Evolutionary conservation across 75 land plant genomes (phyloP).

Genomic region (Picea sitchensis): DNA sequence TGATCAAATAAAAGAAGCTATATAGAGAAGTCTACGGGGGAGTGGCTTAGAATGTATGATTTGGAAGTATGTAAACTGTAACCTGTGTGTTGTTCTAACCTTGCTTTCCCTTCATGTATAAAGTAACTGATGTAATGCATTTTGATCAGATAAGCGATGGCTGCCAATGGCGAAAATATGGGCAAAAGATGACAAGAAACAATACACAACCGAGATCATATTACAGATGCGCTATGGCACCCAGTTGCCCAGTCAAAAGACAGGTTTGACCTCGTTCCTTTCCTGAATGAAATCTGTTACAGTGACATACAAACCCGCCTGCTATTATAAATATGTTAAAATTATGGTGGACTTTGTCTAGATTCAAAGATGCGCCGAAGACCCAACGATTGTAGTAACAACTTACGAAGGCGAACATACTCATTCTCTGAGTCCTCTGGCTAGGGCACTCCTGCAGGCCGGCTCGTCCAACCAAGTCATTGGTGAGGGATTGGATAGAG

Average conservation of each 20-base stretch:
- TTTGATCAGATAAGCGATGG: constrained; percentile 23
- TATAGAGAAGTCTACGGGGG: too few species aligned
- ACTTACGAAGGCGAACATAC: neutral
- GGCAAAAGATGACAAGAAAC: constrained; percentile 43
- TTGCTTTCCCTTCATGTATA: too few species aligned
- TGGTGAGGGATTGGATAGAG: too few species aligned
- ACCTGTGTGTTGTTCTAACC: too few species aligned
- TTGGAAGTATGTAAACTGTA: too few species aligned
- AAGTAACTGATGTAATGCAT: neutral
- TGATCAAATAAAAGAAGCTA: too few species aligned
- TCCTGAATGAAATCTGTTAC: too few species aligned
- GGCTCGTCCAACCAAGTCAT: too few species aligned
- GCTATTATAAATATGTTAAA: too few species aligned
- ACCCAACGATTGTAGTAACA: neutral
- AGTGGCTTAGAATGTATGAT: too few species aligned
- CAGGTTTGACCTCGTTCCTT: constrained; percentile 15
- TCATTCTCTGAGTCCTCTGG: neutral
- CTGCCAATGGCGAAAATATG: constrained; percentile 49
- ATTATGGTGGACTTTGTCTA: neutral
- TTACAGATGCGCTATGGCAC: constrained; percentile 37
- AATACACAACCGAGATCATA: constrained; percentile 42
- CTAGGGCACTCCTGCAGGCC: neutral
- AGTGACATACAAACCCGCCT: too few species aligned
- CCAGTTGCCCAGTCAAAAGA: constrained; percentile 40
- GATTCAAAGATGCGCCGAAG: neutral